Conservation (phyloP, 2,329 filamentous ascomycete genomes). For the Ploettnerulaceae sp. region DNA sequence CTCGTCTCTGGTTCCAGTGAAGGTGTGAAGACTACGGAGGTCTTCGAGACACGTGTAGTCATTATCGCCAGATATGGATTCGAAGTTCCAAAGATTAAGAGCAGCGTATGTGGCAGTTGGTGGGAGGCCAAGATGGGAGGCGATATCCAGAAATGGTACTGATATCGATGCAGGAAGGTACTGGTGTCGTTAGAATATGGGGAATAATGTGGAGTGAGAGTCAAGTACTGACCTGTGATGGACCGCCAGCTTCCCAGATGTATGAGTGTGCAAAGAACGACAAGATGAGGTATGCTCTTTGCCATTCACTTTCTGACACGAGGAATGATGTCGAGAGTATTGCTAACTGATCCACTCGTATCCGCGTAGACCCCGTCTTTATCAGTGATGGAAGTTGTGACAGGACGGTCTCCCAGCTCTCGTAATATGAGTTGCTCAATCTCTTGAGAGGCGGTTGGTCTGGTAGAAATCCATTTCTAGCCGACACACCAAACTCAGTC, state of each 20-base stretch:
- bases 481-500: conserved; percentile 26
- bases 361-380: conserved; percentile 57
- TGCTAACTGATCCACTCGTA: conserved; percentile 60
- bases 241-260: conserved; percentile 78
- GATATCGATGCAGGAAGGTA: conserved; percentile 70
- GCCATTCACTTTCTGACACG: conserved; percentile 65
- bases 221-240: conserved; percentile 57
- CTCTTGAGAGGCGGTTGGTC: conserved; percentile 58
- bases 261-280: conserved; percentile 80
- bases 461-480: conserved; percentile 68
- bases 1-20: conserved; percentile 84
- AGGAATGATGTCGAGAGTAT: conserved; percentile 63
- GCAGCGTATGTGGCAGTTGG: conserved; percentile 88
- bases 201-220: neutral
- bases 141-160: conserved; percentile 68
- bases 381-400: conserved; percentile 64
- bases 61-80: conserved; percentile 51
- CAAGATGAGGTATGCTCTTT: conserved; percentile 73
- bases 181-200: conserved; percentile 38
- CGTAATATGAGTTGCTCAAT: conserved; percentile 68
- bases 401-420: conserved; percentile 71
- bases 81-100: conserved; percentile 87
- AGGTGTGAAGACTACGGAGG: conserved; percentile 69
- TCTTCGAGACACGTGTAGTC: conserved; percentile 47
- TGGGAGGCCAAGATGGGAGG: conserved; percentile 71